phyloP scores from a whole-genome alignment of 495 filamentous ascomycete genomes.

The Cryomyces minteri region DNA sequence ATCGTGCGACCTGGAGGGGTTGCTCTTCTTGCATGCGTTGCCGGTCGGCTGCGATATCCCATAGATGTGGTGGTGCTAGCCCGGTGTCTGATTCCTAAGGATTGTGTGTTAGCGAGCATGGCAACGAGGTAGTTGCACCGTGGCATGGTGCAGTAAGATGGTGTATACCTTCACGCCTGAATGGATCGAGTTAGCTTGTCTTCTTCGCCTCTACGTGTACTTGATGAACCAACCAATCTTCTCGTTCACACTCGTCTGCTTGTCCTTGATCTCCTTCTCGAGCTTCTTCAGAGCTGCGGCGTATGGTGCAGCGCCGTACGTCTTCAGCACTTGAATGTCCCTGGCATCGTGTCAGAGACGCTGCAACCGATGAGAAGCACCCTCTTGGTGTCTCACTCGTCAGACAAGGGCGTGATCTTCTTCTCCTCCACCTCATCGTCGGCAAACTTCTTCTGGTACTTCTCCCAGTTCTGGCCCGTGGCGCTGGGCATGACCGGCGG shows the following conservation, averaged over 20 bases:
- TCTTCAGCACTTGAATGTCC: slow-evolving; percentile 98
- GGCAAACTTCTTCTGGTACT: slow-evolving; percentile 89
- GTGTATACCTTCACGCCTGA: slow-evolving; percentile 38
- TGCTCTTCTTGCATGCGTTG: slow-evolving; percentile 98
- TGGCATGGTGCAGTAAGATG: slow-evolving; percentile 15
- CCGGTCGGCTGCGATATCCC: slow-evolving; percentile 94
- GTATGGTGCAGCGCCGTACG: slow-evolving; percentile 94
- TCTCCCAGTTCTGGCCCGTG: slow-evolving; percentile 89
- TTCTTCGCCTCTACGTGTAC: background rate
- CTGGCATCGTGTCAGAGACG: slow-evolving; percentile 27
- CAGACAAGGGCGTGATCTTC: slow-evolving; percentile 92
- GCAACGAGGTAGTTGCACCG: slow-evolving; percentile 19
- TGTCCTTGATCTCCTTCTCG: slow-evolving; percentile 96
- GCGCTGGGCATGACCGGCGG: slow-evolving; percentile 60
- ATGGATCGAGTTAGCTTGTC: background rate
- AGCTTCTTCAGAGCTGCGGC: slow-evolving; percentile 82
- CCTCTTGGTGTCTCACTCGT: slow-evolving; percentile 50
- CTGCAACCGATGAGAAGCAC: background rate
- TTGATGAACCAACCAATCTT: slow-evolving; percentile 45
- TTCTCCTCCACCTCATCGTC: slow-evolving; percentile 97
- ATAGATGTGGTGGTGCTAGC: slow-evolving; percentile 92
- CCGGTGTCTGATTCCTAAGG: slow-evolving; percentile 90
- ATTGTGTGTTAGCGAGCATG: background rate
- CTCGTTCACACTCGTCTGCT: slow-evolving; percentile 89
- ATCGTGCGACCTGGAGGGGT: slow-evolving; percentile 89